Percentiles rank a stretch among this genome's conserved stretches.
These are phyloP conservation scores for Pneumocystis sp. DNA, from an alignment of 1,139 yeast species.

Conservation along the genomic window DNA sequence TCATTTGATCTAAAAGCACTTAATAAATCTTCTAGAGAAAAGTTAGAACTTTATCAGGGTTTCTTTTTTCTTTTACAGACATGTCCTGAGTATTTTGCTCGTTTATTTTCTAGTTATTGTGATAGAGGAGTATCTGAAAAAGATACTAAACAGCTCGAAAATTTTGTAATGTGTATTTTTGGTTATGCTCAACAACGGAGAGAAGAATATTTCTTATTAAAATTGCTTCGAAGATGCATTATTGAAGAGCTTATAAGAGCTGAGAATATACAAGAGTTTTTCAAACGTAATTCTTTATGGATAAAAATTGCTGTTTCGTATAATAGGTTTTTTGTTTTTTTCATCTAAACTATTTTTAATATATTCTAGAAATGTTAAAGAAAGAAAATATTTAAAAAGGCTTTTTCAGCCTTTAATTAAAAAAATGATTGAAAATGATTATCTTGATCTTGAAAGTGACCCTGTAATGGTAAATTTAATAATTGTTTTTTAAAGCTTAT, in stretches of 20 bases:
- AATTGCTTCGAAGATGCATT: conserved; percentile 42
- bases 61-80: conserved; percentile 74
- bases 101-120: conserved; percentile 31
- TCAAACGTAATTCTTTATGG: conserved; percentile 29
- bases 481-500: conserved; percentile 21
- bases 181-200: conserved; percentile 33
- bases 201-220: conserved; percentile 60
- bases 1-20: conserved; percentile 27
- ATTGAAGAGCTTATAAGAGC: conserved; percentile 29
- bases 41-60: conserved; percentile 54
- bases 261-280: conserved; percentile 19
- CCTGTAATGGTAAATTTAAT: conserved; percentile 34
- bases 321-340: conserved; percentile 2
- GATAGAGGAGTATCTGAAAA: conserved; percentile 12
- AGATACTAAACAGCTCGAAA: conserved; percentile 29
- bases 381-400: conserved; percentile 39
- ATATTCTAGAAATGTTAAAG: conserved; percentile 40
- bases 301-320: conserved; percentile 38
- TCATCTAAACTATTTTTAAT: background rate
- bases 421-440: conserved; percentile 41
- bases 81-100: conserved; percentile 57
- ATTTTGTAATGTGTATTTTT: conserved; percentile 36
- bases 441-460: conserved; percentile 60
- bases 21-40: conserved; percentile 28
- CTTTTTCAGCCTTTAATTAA: conserved; percentile 40